Evolutionary conservation across 495 filamentous ascomycete species (phyloP).

Genomic region (Penicilliopsis zonata): DNA sequence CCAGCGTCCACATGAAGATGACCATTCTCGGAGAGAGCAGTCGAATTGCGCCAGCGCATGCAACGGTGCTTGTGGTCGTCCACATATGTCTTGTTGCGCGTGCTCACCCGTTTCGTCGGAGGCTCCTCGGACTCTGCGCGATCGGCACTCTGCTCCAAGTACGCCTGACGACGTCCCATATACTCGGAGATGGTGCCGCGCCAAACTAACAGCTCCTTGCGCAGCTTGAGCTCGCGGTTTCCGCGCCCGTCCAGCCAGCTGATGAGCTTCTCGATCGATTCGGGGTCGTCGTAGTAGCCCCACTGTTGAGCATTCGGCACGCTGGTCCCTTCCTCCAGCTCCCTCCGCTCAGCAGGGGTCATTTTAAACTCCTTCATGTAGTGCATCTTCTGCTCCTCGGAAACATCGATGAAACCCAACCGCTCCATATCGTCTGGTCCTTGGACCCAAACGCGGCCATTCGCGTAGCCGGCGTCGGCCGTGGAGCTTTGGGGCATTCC

Average conservation of each 20-base stretch:
- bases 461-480: slow-evolving; percentile 75
- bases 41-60: slow-evolving; percentile 70
- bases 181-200: slow-evolving; percentile 63
- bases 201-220: slow-evolving; percentile 72
- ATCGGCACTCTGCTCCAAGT: slow-evolving; percentile 44
- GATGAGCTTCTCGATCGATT: slow-evolving; percentile 63
- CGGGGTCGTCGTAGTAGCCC: slow-evolving; percentile 79
- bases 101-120: slow-evolving; percentile 58
- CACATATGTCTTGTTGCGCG: slow-evolving; percentile 59
- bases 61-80: slow-evolving; percentile 56
- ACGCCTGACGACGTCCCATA: slow-evolving; percentile 68
- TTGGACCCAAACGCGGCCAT: slow-evolving; percentile 92
- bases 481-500: slow-evolving; percentile 85
- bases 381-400: slow-evolving; percentile 50
- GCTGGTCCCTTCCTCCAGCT: slow-evolving; percentile 76
- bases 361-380: slow-evolving; percentile 56
- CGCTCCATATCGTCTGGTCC: slow-evolving; percentile 85
- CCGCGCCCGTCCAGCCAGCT: slow-evolving; percentile 82
- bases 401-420: slow-evolving; percentile 69
- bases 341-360: slow-evolving; percentile 76
- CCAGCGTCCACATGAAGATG: slow-evolving; percentile 74
- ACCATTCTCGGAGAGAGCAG: slow-evolving; percentile 61
- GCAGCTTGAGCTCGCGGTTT: slow-evolving; percentile 67
- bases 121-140: slow-evolving; percentile 44
- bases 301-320: slow-evolving; percentile 71